phyloP scores from a whole-genome alignment of 2,329 filamentous ascomycete species.

The Huntiella omanensis region DNA sequence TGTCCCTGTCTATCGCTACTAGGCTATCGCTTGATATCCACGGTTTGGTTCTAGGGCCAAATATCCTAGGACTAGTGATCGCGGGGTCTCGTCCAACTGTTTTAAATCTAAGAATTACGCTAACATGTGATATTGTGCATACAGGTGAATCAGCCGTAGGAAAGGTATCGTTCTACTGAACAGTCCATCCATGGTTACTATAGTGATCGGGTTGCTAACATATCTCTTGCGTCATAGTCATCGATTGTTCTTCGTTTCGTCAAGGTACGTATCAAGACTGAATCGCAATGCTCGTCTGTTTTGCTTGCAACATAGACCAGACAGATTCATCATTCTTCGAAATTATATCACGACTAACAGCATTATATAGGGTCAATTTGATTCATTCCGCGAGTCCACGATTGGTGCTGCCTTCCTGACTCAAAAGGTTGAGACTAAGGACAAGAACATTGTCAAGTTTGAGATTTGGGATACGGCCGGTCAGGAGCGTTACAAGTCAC shows the following conservation, averaged over 20 bases:
- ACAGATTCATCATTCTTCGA: background rate
- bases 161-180: conserved; percentile 47
- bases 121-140: conserved; percentile 18
- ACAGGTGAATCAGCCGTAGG: conserved; percentile 86
- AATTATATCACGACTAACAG: conserved; percentile 3
- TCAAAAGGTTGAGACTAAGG: conserved; percentile 95
- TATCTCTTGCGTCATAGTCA: conserved; percentile 38
- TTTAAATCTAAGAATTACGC: conserved; percentile 11
- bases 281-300: background rate
- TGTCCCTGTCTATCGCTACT: no score
- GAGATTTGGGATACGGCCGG: conserved; percentile 99
- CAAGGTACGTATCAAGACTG: conserved; percentile 44
- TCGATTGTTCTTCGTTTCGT: conserved; percentile 96
- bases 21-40: conserved; percentile 1
- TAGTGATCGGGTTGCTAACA: conserved; percentile 10
- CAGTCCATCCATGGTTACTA: background rate
- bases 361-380: conserved; percentile 73
- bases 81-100: no score
- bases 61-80: no score
- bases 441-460: conserved; percentile 97
- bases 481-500: conserved; percentile 96
- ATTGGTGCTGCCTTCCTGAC: conserved; percentile 98
- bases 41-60: background rate
- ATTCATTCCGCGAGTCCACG: conserved; percentile 89
- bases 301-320: background rate